These are phyloP conservation scores for Fusarium odoratissimum DNA, from an alignment of 2,329 filamentous ascomycete genomes.

Conservation along the genomic window DNA sequence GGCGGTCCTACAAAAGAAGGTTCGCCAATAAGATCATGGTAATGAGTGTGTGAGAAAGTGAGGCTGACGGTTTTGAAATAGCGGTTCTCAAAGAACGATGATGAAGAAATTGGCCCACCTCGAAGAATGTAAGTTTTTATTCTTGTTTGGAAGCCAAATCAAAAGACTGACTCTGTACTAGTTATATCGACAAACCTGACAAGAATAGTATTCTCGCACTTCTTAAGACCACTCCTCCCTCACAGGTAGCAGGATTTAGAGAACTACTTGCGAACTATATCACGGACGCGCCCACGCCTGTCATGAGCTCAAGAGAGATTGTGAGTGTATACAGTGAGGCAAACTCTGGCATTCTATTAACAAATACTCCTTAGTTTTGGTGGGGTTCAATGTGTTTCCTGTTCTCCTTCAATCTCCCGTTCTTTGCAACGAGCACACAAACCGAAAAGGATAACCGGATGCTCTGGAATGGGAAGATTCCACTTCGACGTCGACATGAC, in stretches of 20 bases:
- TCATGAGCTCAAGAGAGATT: not conserved
- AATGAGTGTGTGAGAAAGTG: not conserved
- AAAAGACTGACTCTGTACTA: not conserved
- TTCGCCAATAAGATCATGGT: not conserved
- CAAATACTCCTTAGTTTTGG: not conserved
- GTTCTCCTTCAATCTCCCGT: conserved; percentile 21
- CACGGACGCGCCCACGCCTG: not conserved
- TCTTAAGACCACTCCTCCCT: conserved; percentile 3
- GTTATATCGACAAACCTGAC: conserved; percentile 29
- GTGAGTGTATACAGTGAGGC: not conserved
- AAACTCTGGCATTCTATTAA: not conserved
- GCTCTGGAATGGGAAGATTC: not conserved
- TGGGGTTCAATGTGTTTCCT: conserved; percentile 14
- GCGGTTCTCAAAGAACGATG: not conserved
- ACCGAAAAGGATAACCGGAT: not conserved
- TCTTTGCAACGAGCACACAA: not conserved
- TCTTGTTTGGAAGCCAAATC: not conserved
- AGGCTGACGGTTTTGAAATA: not conserved
- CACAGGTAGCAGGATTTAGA: not conserved
- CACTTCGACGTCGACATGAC: not conserved
- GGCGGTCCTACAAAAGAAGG: not conserved
- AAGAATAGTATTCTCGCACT: conserved; percentile 1
- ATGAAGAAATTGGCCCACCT: not conserved
- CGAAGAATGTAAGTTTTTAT: not conserved
- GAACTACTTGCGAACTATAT: conserved; percentile 24